phyloP scores from a whole-genome alignment of 305 asterid species.

The Fraxinus greggii region DNA sequence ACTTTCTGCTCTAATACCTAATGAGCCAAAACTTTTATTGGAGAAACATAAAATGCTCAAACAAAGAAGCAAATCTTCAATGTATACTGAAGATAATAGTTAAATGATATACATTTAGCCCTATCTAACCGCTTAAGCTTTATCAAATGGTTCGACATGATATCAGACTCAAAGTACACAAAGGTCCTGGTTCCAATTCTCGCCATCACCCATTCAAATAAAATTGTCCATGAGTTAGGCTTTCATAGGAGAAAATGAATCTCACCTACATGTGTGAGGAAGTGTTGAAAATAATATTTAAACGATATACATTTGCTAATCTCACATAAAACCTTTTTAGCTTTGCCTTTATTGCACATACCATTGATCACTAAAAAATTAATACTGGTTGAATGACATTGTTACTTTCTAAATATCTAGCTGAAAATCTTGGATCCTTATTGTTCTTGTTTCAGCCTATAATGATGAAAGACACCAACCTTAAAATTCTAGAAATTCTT shows the following conservation, averaged over 20 bases:
- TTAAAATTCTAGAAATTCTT: background rate
- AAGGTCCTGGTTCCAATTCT: background rate
- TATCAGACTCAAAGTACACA: background rate
- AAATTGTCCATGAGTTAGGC: background rate
- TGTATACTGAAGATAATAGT: background rate
- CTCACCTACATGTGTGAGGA: background rate
- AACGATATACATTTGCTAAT: background rate
- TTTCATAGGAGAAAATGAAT: background rate
- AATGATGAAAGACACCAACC: background rate
- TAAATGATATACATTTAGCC: background rate
- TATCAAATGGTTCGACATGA: background rate
- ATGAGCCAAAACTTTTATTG: background rate
- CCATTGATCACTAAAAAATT: background rate
- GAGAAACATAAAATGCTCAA: background rate
- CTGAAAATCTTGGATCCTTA: background rate
- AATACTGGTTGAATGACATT: background rate
- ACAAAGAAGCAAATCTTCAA: background rate
- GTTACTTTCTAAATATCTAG: background rate
- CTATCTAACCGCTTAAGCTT: background rate
- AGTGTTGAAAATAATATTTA: background rate
- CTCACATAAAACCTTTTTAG: background rate
- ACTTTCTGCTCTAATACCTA: constrained; percentile 8
- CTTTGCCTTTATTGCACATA: background rate
- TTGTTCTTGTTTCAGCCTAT: background rate
- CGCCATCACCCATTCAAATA: background rate